Evolutionary conservation across 2,329 filamentous ascomycete species (phyloP), one percentile per base, ranked within the genome.

Genomic region (Phialocephala subalpina): DNA sequence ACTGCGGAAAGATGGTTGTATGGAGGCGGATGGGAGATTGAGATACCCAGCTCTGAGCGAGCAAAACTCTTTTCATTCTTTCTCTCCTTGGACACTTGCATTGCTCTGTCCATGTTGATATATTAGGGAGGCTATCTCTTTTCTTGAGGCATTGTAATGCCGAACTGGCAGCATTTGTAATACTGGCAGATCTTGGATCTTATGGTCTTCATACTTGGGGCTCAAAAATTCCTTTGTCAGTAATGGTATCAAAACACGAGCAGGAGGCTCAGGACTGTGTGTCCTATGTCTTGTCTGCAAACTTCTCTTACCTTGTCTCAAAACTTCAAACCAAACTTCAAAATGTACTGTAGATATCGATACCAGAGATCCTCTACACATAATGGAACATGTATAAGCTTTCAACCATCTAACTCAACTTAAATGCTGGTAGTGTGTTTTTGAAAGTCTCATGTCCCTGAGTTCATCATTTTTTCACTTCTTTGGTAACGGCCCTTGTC

Each of bases 21-120:
- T 29, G 52, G 29, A 69, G 45, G 33, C 67, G 42, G 59, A 59
- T 61, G 58, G 47, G 56, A 40, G 47, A 69, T 67, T 63, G 66
- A 70, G 68, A 73, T 74, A 71, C 72, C 70, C 72, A 58, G 69
- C 70, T 71, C 66, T 66, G 53, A 71, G 62, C 67, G 69, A 72
- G 72, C 68, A 67, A 18, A 66, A 64, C 69, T 72, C 69, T 67
- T 69, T 67, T 62, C 57, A 61, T 62, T 68, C 63, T 64, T 69
- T 66, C 56, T 68, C 66, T 63, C 55, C 56, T 59, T 65, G 60
- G 49, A 60, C 61, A 49, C 62, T 60, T 67, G 62, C 66, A 64
- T 62, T 63, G 63, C 63, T 49, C 55, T 68, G 53, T 66, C 35
- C 61, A 66, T 36, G 27, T 69, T 56, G 45, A 66, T 64, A 68